A percentile compares a stretch with the other conserved stretches of the same genome.
These are phyloP conservation scores for Cardamine occulta DNA, from an alignment of 345 rosid species.

Conservation along the genomic window DNA sequence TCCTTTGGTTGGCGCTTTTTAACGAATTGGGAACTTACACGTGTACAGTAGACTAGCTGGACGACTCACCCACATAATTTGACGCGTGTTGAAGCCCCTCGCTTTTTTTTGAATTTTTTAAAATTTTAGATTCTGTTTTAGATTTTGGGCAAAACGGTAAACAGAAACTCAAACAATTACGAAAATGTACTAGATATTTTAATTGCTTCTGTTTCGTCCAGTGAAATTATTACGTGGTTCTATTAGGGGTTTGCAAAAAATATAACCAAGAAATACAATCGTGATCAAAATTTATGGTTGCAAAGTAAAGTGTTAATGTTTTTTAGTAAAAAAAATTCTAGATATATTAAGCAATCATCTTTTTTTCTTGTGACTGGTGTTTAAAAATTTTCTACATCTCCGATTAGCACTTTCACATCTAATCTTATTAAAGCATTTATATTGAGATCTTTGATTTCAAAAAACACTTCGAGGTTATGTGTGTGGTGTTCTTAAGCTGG, in stretches of 20 bases:
- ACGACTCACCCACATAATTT: constrained; percentile 26
- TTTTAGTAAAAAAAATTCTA: too few species aligned
- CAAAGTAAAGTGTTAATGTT: too few species aligned
- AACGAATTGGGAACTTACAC: not conserved
- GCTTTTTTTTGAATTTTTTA: not conserved
- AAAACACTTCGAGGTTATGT: not conserved
- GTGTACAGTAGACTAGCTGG: constrained; percentile 34
- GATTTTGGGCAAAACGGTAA: not conserved
- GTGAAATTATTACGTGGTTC: too few species aligned
- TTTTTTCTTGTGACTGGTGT: too few species aligned
- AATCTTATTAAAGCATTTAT: too few species aligned
- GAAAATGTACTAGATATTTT: not conserved
- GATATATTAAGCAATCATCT: too few species aligned
- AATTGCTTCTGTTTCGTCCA: constrained; percentile 10
- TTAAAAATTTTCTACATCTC: too few species aligned
- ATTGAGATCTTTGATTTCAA: too few species aligned
- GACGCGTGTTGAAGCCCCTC: constrained; percentile 44
- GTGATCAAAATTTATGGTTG: too few species aligned
- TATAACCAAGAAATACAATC: not conserved
- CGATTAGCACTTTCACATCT: too few species aligned
- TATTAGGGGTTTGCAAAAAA: not conserved
- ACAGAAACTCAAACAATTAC: not conserved
- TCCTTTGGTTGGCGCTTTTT: constrained; percentile 47
- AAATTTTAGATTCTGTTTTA: constrained; percentile 7
- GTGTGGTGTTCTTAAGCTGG: not conserved